phyloP scores from a whole-genome alignment of 2,329 filamentous ascomycete species.

The Ophiostoma montium region DNA sequence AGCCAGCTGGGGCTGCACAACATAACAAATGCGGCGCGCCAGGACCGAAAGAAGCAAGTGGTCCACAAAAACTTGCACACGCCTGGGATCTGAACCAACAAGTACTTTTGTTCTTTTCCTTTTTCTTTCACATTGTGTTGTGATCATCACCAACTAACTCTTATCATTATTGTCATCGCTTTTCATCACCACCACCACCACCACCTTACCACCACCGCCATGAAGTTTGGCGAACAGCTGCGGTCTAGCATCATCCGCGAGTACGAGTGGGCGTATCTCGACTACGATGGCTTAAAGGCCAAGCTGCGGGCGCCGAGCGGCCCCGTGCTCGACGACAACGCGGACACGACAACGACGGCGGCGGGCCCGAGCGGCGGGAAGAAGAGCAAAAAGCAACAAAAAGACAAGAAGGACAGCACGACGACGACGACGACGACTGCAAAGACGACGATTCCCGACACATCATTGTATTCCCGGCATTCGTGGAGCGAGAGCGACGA shows the following conservation, averaged over 20 bases:
- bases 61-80: no score
- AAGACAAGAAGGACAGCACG: background rate
- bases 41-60: background rate
- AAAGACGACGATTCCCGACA: no score
- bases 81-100: background rate
- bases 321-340: slow-evolving; percentile 16
- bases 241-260: slow-evolving; percentile 91
- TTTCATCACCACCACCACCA: background rate
- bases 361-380: slow-evolving; percentile 14
- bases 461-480: slow-evolving; percentile 23
- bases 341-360: slow-evolving; percentile 5
- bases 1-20: no score
- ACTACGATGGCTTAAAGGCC: slow-evolving; percentile 85
- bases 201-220: slow-evolving; percentile 19
- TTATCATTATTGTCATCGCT: background rate
- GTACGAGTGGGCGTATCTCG: slow-evolving; percentile 97
- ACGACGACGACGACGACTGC: background rate
- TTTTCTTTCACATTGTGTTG: no score
- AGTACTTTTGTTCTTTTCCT: no score
- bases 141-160: background rate
- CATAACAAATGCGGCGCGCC: no score
- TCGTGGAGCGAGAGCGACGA: slow-evolving; percentile 90
- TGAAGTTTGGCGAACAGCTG: slow-evolving; percentile 93
- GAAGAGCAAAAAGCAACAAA: slow-evolving; percentile 18
- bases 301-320: slow-evolving; percentile 65